Base-by-base conservation (phyloP, 306 rosid species). In the Rosa chinensis region DNA sequence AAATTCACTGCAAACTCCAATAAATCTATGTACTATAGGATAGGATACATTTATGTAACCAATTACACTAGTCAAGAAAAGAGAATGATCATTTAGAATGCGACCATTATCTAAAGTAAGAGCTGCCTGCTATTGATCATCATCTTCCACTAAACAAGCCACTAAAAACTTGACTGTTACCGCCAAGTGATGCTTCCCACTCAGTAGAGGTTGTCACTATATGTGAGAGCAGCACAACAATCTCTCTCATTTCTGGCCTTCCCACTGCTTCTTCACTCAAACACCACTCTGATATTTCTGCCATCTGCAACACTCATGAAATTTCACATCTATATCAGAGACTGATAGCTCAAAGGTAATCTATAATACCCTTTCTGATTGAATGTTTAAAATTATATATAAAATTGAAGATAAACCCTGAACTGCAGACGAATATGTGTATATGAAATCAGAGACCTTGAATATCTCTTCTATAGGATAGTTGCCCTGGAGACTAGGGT, bases 171-270 rank as follows among this genome's bases (percentile, higher is more conserved):
- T 88, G 90, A 86, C 91, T 88, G 75, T 83, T 87, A 48, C 94
- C 92, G 16, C 93, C 92, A 0, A 90, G 86, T 64, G 93, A 86
- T 10, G 97, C 96, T 85, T 92, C 97, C 98, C 98, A 89, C 78
- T 89, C 90, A 45, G 73, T 70, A 5, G 94, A 88, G 2, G 88
- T 80, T 40, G 75, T 78, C 76, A 79, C 70, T 47, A 94, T 75
- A 18, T 89, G 87, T 50, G 93, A 86, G 72, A 94, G 61, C 35
- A 66, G 63, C 37, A 67, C 86, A 25, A 89, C 91, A 0, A 90
- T 79, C 32, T 88, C 93, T 28, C 85, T 80, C 97, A 90, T 94
- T 72, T 89, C 92, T 14, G 97, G 97, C 74, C 98, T 89, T 53
- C 89, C 88, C 61, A 79, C 78, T 63, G 93, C 93, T 53, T 92